Evolutionary conservation across 768 basidiomycete genomes (phyloP), one percentile per base, ranked within the genome.

Genomic region (Hericium rajendrae): DNA sequence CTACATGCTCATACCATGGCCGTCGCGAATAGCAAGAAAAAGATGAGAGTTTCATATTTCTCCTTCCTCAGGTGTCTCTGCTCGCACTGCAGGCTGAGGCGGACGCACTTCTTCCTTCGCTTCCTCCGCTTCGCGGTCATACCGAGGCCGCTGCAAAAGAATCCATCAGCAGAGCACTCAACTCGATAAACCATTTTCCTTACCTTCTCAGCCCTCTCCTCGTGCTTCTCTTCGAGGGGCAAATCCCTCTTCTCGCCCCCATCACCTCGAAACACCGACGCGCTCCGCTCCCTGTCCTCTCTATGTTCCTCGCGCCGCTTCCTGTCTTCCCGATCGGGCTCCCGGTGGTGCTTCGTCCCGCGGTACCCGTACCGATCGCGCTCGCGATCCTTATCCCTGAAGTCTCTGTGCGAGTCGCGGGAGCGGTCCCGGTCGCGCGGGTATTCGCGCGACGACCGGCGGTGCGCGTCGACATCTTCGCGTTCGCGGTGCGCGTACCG

Each of bases 21-120:
- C 43, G 20, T n/a, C 4, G 15, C 43, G 6, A 46, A 9, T 46
- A 18, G 11, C n/a, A 46, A n/a, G n/a, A 46, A 18, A 46, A 16
- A 46, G n/a, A 43, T 15, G n/a, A 9, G 46, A 51, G 43, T 26
- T 11, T 78, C 64, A 91, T 64, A 93, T 93, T 68, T 92, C 90
- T 24, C 90, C 90, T 68, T 93, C 90, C 73, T 93, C 91, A 2
- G 90, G 91, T 48, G 84, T 89, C 67, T 91, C 90, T 40, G 76
- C 88, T 51, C 87, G 77, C 32, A 57, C 65, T 50, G 64, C 67
- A 22, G 71, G 72, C 57, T 67, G 67, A 40, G 71, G 64, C 12
- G 72, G 72, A 26, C 65, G 70, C 59, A 72, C 76, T 48, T 76
- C 76, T 60, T 78, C 76, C 68, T 76, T 74, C 51, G 74, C 68